Evolutionary conservation across 306 rosid genomes (phyloP).

Genomic region (Sicyos baderoa): DNA sequence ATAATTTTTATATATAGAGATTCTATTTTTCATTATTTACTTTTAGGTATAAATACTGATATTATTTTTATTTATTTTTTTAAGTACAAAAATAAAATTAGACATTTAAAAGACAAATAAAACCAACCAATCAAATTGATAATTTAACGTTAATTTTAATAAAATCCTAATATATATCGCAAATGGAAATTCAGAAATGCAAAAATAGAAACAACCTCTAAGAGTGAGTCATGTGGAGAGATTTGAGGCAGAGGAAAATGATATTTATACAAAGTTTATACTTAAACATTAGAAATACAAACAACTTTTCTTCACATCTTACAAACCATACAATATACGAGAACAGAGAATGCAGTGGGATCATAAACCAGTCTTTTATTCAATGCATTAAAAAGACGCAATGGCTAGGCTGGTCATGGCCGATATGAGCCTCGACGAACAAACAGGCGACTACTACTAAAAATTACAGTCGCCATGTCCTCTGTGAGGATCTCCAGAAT

Average conservation of each 20-base stretch:
- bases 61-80: no score
- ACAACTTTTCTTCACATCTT: conserved; percentile 12
- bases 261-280: conserved; percentile 11
- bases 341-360: conserved; percentile 8
- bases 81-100: no score
- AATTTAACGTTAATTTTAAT: no score
- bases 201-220: neutral
- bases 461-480: conserved; percentile 67
- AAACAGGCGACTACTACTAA: conserved; percentile 15
- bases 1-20: no score
- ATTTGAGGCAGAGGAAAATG: neutral
- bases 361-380: conserved; percentile 42
- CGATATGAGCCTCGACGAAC: conserved; percentile 16
- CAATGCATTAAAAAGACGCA: conserved; percentile 92
- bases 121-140: no score
- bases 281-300: conserved; percentile 5
- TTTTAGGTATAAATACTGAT: no score
- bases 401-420: conserved; percentile 28
- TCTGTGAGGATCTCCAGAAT: conserved; percentile 41
- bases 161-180: no score
- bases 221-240: neutral
- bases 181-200: neutral
- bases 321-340: conserved; percentile 18
- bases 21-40: no score
- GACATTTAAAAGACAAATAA: no score